These are phyloP conservation scores for Pontederia crassipes DNA, from an alignment of 176 grass and related monocot species.

Conservation along the genomic window DNA sequence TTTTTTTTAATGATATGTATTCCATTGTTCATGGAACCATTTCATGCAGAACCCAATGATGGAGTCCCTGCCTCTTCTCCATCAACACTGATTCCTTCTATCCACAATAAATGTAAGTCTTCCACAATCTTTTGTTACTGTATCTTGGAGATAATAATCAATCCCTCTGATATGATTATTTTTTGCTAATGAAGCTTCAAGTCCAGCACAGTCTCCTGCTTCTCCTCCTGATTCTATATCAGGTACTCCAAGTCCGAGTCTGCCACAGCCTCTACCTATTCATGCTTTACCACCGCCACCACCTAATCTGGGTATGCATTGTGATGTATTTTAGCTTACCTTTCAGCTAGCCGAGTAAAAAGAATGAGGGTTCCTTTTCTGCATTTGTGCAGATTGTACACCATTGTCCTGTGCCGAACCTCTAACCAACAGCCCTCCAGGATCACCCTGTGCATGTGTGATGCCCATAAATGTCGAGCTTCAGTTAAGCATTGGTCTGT, in stretches of 20 bases:
- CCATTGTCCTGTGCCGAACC: slow-evolving; percentile 49
- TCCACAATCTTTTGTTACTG: neutral
- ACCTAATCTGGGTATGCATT: slow-evolving; percentile 53
- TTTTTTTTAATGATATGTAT: slow-evolving; percentile 4
- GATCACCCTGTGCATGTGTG: slow-evolving; percentile 66
- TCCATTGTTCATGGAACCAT: slow-evolving; percentile 6
- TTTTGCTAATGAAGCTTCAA: slow-evolving; percentile 13
- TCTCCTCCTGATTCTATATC: slow-evolving; percentile 25
- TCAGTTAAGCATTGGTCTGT: slow-evolving; percentile 58
- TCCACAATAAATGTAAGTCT: slow-evolving; percentile 17
- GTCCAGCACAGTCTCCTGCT: slow-evolving; percentile 29
- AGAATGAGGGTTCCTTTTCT: neutral
- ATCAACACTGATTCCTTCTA: slow-evolving; percentile 15
- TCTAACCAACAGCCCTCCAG: slow-evolving; percentile 69
- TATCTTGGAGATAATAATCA: neutral
- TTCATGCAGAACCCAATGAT: slow-evolving; percentile 23
- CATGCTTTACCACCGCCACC: slow-evolving; percentile 46
- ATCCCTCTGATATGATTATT: neutral
- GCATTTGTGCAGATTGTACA: slow-evolving; percentile 57
- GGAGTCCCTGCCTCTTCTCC: slow-evolving; percentile 12
- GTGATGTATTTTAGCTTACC: neutral
- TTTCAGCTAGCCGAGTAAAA: neutral
- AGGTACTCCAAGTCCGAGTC: slow-evolving; percentile 30
- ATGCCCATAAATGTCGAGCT: slow-evolving; percentile 81
- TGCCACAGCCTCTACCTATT: slow-evolving; percentile 33